A percentile compares a stretch with the other conserved stretches of the same genome.
These are phyloP conservation scores for Ophiocordyceps camponoti-floridani DNA, from an alignment of 2,329 filamentous ascomycete species.

Conservation along the genomic window DNA sequence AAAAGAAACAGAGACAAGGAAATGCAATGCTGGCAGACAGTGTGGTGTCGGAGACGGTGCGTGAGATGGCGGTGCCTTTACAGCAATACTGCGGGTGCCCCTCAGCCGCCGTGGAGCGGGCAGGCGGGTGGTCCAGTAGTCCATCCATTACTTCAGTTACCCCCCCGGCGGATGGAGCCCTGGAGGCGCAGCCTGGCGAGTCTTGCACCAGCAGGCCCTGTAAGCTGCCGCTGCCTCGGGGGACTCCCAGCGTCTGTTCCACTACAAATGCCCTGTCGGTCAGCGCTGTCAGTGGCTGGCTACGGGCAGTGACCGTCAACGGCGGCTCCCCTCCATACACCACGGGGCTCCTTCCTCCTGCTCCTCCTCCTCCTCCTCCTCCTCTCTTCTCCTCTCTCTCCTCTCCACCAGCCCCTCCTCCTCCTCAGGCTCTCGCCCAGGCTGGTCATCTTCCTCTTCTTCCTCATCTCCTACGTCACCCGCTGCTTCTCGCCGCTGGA, in stretches of 20 bases:
- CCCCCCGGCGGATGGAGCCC: too few relatives aligned
- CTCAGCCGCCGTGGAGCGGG: too few relatives aligned
- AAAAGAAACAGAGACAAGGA: not conserved
- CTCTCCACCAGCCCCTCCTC: not conserved
- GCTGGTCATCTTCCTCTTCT: not conserved
- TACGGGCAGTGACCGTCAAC: not conserved
- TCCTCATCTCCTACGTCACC: not conserved
- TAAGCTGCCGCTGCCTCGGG: not conserved
- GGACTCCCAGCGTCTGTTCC: too few relatives aligned
- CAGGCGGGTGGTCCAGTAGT: too few relatives aligned
- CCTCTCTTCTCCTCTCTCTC: not conserved
- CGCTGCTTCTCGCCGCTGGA: not conserved
- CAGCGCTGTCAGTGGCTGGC: not conserved
- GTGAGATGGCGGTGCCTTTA: too few relatives aligned
- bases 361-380: not conserved
- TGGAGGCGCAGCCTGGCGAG: not conserved
- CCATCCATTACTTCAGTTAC: too few relatives aligned
- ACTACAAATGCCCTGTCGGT: not conserved
- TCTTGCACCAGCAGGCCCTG: not conserved
- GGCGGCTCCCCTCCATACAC: too few relatives aligned
- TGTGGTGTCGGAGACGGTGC: too few relatives aligned
- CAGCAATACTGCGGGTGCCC: too few relatives aligned
- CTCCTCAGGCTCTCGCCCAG: too few relatives aligned
- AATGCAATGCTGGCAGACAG: too few relatives aligned
- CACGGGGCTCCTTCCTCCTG: too few relatives aligned